These are phyloP conservation scores for Saccharomyces hybrid DNA, from an alignment of 1,139 yeast genomes.

Conservation along the genomic window DNA sequence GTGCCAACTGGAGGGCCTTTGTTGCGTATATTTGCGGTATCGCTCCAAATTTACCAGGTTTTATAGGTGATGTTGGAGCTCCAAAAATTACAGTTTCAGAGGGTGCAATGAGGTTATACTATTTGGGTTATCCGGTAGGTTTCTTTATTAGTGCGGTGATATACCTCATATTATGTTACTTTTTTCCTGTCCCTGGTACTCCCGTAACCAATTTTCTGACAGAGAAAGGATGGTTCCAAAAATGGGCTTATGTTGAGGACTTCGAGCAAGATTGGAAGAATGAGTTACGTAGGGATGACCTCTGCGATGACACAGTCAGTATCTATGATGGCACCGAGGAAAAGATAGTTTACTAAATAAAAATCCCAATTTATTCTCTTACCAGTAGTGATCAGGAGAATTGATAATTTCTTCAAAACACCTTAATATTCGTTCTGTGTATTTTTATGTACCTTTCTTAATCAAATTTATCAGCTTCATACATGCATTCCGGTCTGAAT, in stretches of 20 bases:
- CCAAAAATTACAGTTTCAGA: slow-evolving; percentile 46
- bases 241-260: slow-evolving; percentile 47
- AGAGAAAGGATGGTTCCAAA: slow-evolving; percentile 56
- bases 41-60: slow-evolving; percentile 74
- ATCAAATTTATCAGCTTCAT: background rate
- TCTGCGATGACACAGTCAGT: slow-evolving; percentile 18
- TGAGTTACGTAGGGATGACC: slow-evolving; percentile 16
- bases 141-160: slow-evolving; percentile 47
- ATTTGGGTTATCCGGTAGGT: slow-evolving; percentile 67
- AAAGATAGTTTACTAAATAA: slow-evolving; percentile 14
- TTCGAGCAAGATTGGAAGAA: slow-evolving; percentile 37
- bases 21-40: slow-evolving; percentile 38
- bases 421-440: background rate
- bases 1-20: slow-evolving; percentile 43
- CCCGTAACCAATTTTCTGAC: slow-evolving; percentile 42
- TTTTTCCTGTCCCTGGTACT: slow-evolving; percentile 52
- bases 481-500: background rate
- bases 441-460: background rate
- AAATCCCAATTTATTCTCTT: background rate
- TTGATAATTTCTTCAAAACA: background rate
- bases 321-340: slow-evolving; percentile 16
- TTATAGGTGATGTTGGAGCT: slow-evolving; percentile 66
- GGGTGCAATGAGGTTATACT: slow-evolving; percentile 66
- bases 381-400: background rate
- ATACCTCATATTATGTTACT: slow-evolving; percentile 42